Percentiles rank a stretch among this genome's conserved stretches.
Conservation (phyloP, 2,329 filamentous ascomycete genomes). For the Diaporthe aspalathi region DNA sequence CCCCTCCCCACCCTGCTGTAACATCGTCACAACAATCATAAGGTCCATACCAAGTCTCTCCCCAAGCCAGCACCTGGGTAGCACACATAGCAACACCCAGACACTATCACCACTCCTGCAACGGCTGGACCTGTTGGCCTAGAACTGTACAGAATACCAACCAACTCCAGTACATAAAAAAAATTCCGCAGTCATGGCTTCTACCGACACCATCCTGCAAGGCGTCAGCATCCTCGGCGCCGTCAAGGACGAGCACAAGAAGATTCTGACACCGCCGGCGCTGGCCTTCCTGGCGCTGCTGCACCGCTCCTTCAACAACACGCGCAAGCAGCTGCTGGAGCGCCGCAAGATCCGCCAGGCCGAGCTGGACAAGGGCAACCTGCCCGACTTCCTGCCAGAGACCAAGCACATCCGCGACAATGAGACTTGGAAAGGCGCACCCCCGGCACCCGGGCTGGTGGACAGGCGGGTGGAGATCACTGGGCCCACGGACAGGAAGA, state of each 20-base stretch:
- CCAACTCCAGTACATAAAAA: conserved; percentile 12
- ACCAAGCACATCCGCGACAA: conserved; percentile 96
- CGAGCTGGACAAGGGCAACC: conserved; percentile 88
- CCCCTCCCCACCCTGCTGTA: neutral
- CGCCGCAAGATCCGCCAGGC: conserved; percentile 87
- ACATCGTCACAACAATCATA: conserved; percentile 17
- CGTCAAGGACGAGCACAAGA: conserved; percentile 81
- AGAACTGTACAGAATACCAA: neutral
- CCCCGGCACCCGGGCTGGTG: conserved; percentile 89
- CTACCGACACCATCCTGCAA: conserved; percentile 81
- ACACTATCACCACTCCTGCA: neutral
- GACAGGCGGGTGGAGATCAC: conserved; percentile 98
- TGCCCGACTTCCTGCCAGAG: conserved; percentile 95
- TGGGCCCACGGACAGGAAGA: conserved; percentile 96
- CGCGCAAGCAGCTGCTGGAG: conserved; percentile 88
- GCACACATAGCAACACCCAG: neutral
- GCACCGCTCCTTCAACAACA: conserved; percentile 92
- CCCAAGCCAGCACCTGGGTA: neutral
- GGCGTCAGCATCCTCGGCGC: conserved; percentile 88
- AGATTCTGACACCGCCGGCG: conserved; percentile 92
- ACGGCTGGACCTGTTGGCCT: conserved; percentile 30
- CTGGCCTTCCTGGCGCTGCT: conserved; percentile 93
- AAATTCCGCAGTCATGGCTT: conserved; percentile 66
- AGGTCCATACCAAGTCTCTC: neutral
- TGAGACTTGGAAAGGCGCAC: conserved; percentile 90